Base-by-base conservation (phyloP, 441 rosid species). In the Geranium incanum region DNA sequence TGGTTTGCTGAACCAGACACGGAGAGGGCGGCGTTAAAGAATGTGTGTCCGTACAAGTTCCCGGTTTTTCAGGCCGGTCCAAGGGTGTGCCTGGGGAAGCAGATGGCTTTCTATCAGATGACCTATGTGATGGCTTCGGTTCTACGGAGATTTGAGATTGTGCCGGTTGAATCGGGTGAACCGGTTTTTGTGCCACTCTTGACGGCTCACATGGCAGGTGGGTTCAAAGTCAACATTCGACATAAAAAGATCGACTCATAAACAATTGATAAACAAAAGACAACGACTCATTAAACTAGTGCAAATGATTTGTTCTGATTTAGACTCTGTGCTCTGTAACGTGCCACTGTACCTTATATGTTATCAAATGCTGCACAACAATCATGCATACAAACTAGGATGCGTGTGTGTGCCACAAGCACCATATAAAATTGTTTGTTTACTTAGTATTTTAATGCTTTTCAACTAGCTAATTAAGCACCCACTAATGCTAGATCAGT, bases 151-250 rank as follows among this genome's bases (percentile, higher is more conserved):
- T 88, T 85, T 69, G 79, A 80, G 68, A 76, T 92, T 74, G 76
- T 74, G 75, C 88, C 87, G 2, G 76, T 81, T 4, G 67, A 71
- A 13, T 21, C 72, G 1, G 80, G 69, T 3, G 76, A 50, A 68
- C 91, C 89, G 39, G 85, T 81, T 18, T 86, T 84, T 36, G 89
- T 87, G 77, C 92, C 97, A 2, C 86, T 84, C 71, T 80, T 89
- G 81, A 89, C 97, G 67, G 92, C 94, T 70, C 97, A 89, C 86
- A 92, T 92, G 96, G 89, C 91, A 70, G 89, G 91, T 69, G 97
- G 96, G 50, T 65, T 92, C 36, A 80, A 81, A 68, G 94, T 88
- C 70, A 52, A 78, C 72, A 82, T 89, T 80, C 76, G 76, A 62
- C 78, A 78, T 78, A 81, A 92, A 83, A 74, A 52, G 60, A 52